phyloP scores from a whole-genome alignment of 805 yeast species.

The Pichia cephalocereana region DNA sequence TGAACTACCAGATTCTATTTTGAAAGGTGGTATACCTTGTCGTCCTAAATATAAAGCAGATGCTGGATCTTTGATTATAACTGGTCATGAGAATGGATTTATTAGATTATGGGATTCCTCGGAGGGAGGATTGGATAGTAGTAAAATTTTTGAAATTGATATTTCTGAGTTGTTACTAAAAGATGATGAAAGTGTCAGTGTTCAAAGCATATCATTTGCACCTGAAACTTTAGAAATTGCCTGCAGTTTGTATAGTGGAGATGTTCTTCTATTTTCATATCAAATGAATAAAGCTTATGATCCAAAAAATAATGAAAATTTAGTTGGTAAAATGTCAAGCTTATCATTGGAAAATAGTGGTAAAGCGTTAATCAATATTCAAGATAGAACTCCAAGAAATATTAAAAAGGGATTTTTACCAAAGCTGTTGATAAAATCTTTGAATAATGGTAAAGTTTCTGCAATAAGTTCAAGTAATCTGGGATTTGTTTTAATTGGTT shows the following conservation, averaged over 20 bases:
- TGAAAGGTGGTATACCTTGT: conserved; percentile 76
- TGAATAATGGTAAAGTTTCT: conserved; percentile 40
- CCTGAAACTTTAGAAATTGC: conserved; percentile 70
- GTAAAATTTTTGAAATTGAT: conserved; percentile 51
- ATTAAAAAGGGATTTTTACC: conserved; percentile 59
- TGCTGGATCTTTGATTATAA: conserved; percentile 51
- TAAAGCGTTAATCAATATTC: conserved; percentile 33
- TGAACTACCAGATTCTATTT: conserved; percentile 26
- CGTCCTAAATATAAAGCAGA: conserved; percentile 40
- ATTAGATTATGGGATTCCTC: conserved; percentile 81
- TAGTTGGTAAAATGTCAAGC: neutral
- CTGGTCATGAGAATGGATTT: conserved; percentile 83
- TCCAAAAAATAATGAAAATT: conserved; percentile 19
- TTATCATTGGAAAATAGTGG: conserved; percentile 5
- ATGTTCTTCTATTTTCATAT: conserved; percentile 66
- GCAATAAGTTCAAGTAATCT: conserved; percentile 60
- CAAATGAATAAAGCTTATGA: conserved; percentile 42
- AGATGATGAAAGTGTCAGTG: conserved; percentile 35
- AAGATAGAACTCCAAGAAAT: conserved; percentile 41
- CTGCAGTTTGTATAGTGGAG: conserved; percentile 59
- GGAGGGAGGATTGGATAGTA: conserved; percentile 57
- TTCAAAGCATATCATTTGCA: conserved; percentile 61
- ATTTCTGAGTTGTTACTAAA: conserved; percentile 38
- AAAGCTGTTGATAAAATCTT: conserved; percentile 33
- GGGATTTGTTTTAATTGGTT: conserved; percentile 80